Evolutionary conservation across 305 asterid species (phyloP), one percentile per base, ranked within the genome.

Genomic region (Plantago coronopus): DNA sequence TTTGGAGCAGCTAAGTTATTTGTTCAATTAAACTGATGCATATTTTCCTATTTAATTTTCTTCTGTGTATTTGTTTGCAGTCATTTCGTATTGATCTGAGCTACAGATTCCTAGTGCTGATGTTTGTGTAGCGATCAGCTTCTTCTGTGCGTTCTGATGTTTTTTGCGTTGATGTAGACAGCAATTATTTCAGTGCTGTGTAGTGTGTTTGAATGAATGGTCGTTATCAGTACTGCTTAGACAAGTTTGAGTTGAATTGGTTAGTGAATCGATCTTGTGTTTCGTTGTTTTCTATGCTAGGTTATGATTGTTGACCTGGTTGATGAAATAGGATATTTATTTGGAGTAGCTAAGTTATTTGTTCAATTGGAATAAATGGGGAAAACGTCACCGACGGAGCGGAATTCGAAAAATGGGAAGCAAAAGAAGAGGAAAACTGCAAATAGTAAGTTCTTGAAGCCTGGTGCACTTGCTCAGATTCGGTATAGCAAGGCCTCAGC

Each of bases 391-490:
- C 84, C 83, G 17, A 78, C 69, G 14, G 91, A 82, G 40, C 70
- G 74, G 72, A 81, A 74, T 66, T 62, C 79, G 16, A 84, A 61
- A 63, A 65, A 51, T 65, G 73, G 72, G 25, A 81, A 79, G 42
- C 93, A 78, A 61, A 88, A 79, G 64, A 79, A 73, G 75, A 75
- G 76, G 5, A 84, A 57, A 77, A 80, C 71, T 66, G 71, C 74
- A 5, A 74, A 73, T 57, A 79, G 61, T 51, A 88, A 80, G 80
- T 86, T 78, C 70, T 72, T 88, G 80, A 88, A 77, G 70, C 97
- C 95, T 2, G 97, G 96, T 59, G 94, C 94, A 31, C 91, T 88
- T 23, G 96, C 94, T 17, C 96, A 81, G 79, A 76, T 86, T 46
- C 91, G 95, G n/a, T 70, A 83, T 69, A 86, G 62, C 68, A 84